Base-by-base conservation (phyloP, 192 early-diverging fungal genomes). In the Lobosporangium transversale region DNA sequence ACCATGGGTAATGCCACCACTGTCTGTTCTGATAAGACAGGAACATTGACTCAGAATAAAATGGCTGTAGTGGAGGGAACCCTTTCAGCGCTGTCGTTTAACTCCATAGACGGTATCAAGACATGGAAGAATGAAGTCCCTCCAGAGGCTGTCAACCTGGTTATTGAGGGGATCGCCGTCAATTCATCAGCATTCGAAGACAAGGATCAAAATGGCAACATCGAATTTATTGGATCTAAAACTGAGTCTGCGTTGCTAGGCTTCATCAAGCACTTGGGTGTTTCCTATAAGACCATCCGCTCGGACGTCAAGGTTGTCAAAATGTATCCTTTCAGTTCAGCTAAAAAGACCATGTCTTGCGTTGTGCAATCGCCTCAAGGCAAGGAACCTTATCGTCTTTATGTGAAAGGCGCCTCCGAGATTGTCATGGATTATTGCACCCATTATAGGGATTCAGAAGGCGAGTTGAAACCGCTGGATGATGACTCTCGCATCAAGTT, bases 291-390 rank as follows among this genome's bases (percentile, higher is more conserved):
- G 55, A 57, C 43, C 37, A 54, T 82, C 54, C 86, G 90, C 52
- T 53, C 78, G 9, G 76, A 82, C 56, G 45, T 54, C 62, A 82
- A 81, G 43, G 61, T 86, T 10, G 79, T 85, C 18, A 87, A 90
- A 31, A 83, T 96, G 24, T 89, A 89, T 54, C 94, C 97, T 32
- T 98, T 98, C 83, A 90, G 90, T 30, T 95, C 94, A 7, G 83
- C 90, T 53, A 86, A 88, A 47, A 98, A 98, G 87, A 85, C 93
- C 49, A 97, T 97, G 95, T 87, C 90, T 5, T 91, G 91, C 1
- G 57, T 91, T 42, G 78, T 88, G 7, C 79, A 84, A 33, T 37
- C 80, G 15, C 64, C 80, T 0, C 40, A 47, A 14, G 57, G 63
- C 50, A 61, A 60, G 26, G 69, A 71, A 48, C 73, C 74, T 24